Base-by-base conservation (phyloP, 495 filamentous ascomycete genomes). In the Neurospora sublineolata region DNA sequence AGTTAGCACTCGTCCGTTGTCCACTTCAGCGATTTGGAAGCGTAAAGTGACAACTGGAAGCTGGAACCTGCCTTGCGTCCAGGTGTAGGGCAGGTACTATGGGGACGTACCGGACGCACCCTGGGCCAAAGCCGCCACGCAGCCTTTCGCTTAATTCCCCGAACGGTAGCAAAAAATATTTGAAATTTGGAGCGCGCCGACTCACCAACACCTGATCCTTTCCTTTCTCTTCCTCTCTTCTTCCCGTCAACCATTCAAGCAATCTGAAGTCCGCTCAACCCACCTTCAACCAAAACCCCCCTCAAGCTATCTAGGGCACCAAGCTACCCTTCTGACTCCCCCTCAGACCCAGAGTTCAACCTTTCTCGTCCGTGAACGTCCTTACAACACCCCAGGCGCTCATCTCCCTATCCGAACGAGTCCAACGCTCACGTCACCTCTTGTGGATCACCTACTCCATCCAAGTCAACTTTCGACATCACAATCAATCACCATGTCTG, bases 241-340 rank as follows among this genome's bases (percentile, higher is more conserved):
- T 76, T 75, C 77, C 74, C 75, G 78, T 79, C 82, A 83, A 83
- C 76, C 80, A 79, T 80, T 80, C 82, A 83, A 80, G 79, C 77
- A 77, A 79, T 82, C 80, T 76, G 77, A 81, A 83, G 71, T 79
- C 75, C 76, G 77, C 73, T 78, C 78, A 81, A 78, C 33, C 27
- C 52, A 60, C 74, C 77, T 75, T 76, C 77, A 77, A 78, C 76
- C 78, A 79, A 75, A 73, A 75, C 74, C 73, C 77, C 76, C 77
- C 71, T 77, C 77, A 84, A 79, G 75, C 77, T 84, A 84, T 92
- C 91, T 94, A 93, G 91, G 92, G 92, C 92, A 91, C 91, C 80
- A 86, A 94, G 91, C 92, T 91, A 93, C 92, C 92, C 92, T 93
- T 86, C 86, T 85, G 80, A 83, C 82, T 83, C 84, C 86, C 85